A percentile compares a stretch with the other conserved stretches of the same genome.
Conservation (phyloP, 306 rosid species). For the Vigna trinervia region DNA sequence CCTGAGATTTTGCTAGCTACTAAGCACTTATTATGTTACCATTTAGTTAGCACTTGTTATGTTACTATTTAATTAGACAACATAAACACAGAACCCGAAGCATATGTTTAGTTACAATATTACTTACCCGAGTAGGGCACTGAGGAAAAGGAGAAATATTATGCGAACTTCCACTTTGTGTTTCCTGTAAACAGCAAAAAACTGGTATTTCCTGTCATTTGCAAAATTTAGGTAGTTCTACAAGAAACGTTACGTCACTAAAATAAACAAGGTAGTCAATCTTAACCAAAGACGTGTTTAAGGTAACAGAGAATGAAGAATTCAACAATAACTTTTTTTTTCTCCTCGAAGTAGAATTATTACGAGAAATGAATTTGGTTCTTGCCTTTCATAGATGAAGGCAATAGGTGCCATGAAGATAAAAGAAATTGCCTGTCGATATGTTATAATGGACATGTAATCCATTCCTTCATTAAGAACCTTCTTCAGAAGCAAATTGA, state of each 20-base stretch:
- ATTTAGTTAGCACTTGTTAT: not conserved
- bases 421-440: constrained; percentile 68
- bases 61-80: not conserved
- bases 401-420: constrained; percentile 77
- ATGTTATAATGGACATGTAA: constrained; percentile 60
- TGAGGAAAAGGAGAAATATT: constrained; percentile 67
- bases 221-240: constrained; percentile 13
- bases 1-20: not conserved
- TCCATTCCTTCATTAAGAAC: constrained; percentile 67
- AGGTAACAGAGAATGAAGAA: not conserved
- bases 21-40: not conserved
- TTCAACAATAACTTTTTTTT: not conserved
- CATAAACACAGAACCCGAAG: not conserved
- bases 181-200: constrained; percentile 58
- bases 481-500: constrained; percentile 78
- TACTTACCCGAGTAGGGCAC: constrained; percentile 84
- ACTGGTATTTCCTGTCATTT: not conserved
- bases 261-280: not conserved
- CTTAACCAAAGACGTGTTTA: constrained; percentile 3
- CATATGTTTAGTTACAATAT: not conserved
- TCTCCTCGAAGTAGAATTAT: not conserved
- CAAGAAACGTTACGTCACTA: not conserved
- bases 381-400: constrained; percentile 68
- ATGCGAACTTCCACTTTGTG: constrained; percentile 53
- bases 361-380: not conserved